A percentile compares a stretch with the other conserved stretches of the same genome.
Conservation (phyloP, 768 basidiomycete species). For the Phanerodontia chrysosporium region DNA sequence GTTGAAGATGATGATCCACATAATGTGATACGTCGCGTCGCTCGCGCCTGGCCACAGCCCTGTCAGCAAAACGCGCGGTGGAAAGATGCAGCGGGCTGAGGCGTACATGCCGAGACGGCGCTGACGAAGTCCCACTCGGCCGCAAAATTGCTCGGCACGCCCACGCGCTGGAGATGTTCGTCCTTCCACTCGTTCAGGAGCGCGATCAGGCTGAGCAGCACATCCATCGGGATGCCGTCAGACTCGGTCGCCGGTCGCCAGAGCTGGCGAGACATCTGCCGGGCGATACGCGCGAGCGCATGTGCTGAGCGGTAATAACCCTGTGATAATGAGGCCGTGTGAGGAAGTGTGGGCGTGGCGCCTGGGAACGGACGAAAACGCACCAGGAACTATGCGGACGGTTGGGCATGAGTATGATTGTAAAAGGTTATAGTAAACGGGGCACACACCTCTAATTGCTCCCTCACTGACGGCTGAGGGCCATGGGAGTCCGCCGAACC, state of each 20-base stretch:
- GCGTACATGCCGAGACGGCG: conserved; percentile 60
- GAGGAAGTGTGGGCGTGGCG: conserved; percentile 5
- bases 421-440: neutral
- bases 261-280: conserved; percentile 74
- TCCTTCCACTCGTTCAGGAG: conserved; percentile 71
- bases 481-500: conserved; percentile 25
- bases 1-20: conserved; percentile 83
- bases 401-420: neutral
- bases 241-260: conserved; percentile 77
- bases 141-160: conserved; percentile 82
- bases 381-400: conserved; percentile 4
- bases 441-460: conserved; percentile 68
- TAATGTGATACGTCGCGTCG: conserved; percentile 86
- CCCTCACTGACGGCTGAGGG: conserved; percentile 59
- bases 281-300: conserved; percentile 77
- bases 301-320: conserved; percentile 83
- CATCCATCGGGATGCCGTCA: conserved; percentile 71
- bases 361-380: conserved; percentile 8
- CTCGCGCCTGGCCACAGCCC: conserved; percentile 59
- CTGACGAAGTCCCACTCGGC: conserved; percentile 88
- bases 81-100: neutral
- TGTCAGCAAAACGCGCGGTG: neutral
- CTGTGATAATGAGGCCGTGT: conserved; percentile 34
- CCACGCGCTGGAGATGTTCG: conserved; percentile 69
- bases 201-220: conserved; percentile 51